Evolutionary conservation across 805 yeast species (phyloP), one percentile per base, ranked within the genome.

Genomic region (Brettanomyces nanus): DNA sequence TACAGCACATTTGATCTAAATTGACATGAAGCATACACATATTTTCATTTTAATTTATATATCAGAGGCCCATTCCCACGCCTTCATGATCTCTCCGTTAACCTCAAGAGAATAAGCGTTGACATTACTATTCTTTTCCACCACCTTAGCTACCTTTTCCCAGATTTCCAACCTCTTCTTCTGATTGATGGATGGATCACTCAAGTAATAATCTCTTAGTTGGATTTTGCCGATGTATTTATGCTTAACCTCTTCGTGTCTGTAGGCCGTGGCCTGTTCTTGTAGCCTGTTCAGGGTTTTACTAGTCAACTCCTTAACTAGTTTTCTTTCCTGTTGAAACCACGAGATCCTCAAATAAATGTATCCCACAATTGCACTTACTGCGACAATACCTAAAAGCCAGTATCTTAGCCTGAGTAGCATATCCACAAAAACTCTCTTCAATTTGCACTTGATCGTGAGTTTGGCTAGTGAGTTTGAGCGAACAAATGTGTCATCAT

Each of bases 71-170:
- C 95, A 87, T 53, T 85, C 86, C 85, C 95, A 84, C 26, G 85
- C 85, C 52, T 77, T 77, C 70, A 83, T 75, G 43, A 87, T 83
- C 47, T 87, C 96, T 14, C 97, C 96, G 51, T 81, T 83, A 21
- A 79, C 69, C 54, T 87, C 97, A 39, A 75, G 60, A 39, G 80
- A 68, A 28, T 74, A 68, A 14, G 70, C 65, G 41, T 77, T 71
- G 10, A 87, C 74, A 49, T 80, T 80, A 18, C 82, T 63, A 54
- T 84, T 81, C 32, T 63, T 59, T 46, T 85, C 95, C 5, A 87
- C 70, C 23, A 61, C 64, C 17, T 59, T 59, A 33, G 68, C 63
- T 2, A 85, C 77, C 19, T 56, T 52, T 13, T 65, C 66, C 95
- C 95, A 85, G 6, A 80, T 50, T 23, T 60, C 51, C 42, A 70